Evolutionary conservation across 768 basidiomycete genomes (phyloP).

Genomic region (Cyclocybe aegerita): DNA sequence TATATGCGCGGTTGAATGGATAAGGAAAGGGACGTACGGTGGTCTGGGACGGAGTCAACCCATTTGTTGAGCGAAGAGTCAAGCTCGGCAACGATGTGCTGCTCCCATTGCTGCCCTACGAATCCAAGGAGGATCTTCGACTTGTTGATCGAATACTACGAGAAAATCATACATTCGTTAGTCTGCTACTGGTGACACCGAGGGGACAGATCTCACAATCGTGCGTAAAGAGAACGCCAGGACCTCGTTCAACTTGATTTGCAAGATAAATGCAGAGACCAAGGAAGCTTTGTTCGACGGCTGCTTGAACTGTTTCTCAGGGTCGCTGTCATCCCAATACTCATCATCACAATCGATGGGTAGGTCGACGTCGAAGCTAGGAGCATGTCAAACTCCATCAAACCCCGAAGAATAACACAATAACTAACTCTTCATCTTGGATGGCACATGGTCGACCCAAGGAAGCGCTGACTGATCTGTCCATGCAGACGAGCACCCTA

Average conservation of each 20-base stretch:
- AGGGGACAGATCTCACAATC: constrained; percentile 43
- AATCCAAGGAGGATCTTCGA: constrained; percentile 65
- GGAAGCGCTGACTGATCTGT: constrained; percentile 48
- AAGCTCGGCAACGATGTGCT: constrained; percentile 65
- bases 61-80: constrained; percentile 74
- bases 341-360: constrained; percentile 69
- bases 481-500: constrained; percentile 57
- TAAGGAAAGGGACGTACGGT: constrained; percentile 37
- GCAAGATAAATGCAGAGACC: constrained; percentile 54
- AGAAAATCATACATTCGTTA: too few species aligned
- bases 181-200: too few species aligned
- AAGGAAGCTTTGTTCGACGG: constrained; percentile 60
- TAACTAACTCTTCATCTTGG: constrained; percentile 73
- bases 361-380: constrained; percentile 73
- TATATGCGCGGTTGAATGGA: neutral
- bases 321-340: constrained; percentile 68
- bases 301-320: constrained; percentile 64
- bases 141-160: constrained; percentile 90
- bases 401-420: neutral
- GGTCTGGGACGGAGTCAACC: constrained; percentile 64
- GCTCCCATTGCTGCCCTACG: constrained; percentile 63
- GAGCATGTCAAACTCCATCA: neutral
- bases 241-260: constrained; percentile 62
- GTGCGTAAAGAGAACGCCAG: constrained; percentile 63
- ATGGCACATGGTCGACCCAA: constrained; percentile 77